Base-by-base conservation (phyloP, 192 early-diverging fungal genomes). In the Gigaspora rosea region DNA sequence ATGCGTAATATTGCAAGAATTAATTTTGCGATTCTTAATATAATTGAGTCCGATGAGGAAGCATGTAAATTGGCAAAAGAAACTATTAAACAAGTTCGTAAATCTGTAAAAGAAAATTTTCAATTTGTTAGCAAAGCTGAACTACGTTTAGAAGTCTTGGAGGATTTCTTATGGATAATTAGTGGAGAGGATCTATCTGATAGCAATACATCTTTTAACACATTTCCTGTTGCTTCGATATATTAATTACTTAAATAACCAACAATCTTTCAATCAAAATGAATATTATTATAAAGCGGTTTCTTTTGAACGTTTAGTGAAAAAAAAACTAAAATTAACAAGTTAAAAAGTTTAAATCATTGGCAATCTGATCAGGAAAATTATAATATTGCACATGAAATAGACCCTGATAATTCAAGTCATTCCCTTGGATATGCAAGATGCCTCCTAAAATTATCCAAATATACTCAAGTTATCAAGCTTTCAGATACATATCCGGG, bases 401-500 rank as follows among this genome's bases (percentile, higher is more conserved):
- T 41, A 41, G 7, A 3, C 2, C 41, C 41, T 41, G 0, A 41
- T 15, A 58, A 58, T 22, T 9, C 8, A 9, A 10, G 8, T 58
- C 5, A 5, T 58, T 16, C 56, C 1, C 13, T 58, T n/a, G 56
- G 56, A 9, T 63, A 32, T 63, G 61, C 61, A 63, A 63, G 13
- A 35, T 63, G 61, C 32, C 32, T 63, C 27, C 5, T 63, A 63
- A 36, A 63, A 63, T 63, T 63, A 63, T 63, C 33, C 4, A 63
- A 63, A 63, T 63, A 63, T 63, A 63, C 20, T 1, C 61, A 33
- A 33, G 61, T 63, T 63, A 63, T 63, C 32, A 12, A 63, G 27
- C 61, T 63, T 63, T 63, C 12, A 33, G 12, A 63, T 11, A 36
- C 41, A 41, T 41, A 9, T 10, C n/a, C 16, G 8, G 20, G 0